Evolutionary conservation across 306 rosid species (phyloP), one percentile per base, ranked within the genome.

Genomic region (Dicorynia guianensis): DNA sequence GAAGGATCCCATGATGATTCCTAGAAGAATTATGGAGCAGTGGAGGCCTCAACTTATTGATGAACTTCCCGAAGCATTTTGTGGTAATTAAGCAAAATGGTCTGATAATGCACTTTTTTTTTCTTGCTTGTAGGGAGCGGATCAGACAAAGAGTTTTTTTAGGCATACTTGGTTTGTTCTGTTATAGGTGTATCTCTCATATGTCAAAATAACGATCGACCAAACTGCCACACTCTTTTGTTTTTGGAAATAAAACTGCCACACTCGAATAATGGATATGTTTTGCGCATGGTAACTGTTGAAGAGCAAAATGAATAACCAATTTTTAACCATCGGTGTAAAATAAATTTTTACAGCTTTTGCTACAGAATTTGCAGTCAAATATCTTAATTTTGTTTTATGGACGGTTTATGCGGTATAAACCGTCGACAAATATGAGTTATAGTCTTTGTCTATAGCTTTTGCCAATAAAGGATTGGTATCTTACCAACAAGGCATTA

Each of bases 61-160:
- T 72, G 96, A 85, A 75, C 97, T 95, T 74, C 98, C 98, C 0
- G 97, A 95, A 60, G 98, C 97, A 42, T 95, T 95, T 85, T 90
- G 97, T 81, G 98, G 98, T 90, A n/a, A n/a, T n/a, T n/a, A 83
- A 67, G 72, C 78, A 6, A 69, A 46, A 63, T 72, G 3, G 50
- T 66, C 38, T 46, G 34, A 11, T 38, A 36, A 18, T 52, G 40
- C 15, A 11, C 52, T 69, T 19, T 59, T 49, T 6, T 61, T 55
- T n/a, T 42, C 43, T 67, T n/a, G n/a, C n/a, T 44, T 70, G 59
- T 42, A 63, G 55, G 55, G 25, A 54, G 36, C 65, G 6, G 46
- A 34, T 43, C 63, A 39, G 63, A 62, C 36, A 5, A 42, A 40
- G 43, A n/a, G 35, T n/a, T 25, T 39, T 53, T 33, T 13, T 58